A percentile compares a stretch with the other conserved stretches of the same genome.
phyloP scores from a whole-genome alignment of 306 rosid genomes.

The Betula pendula region DNA sequence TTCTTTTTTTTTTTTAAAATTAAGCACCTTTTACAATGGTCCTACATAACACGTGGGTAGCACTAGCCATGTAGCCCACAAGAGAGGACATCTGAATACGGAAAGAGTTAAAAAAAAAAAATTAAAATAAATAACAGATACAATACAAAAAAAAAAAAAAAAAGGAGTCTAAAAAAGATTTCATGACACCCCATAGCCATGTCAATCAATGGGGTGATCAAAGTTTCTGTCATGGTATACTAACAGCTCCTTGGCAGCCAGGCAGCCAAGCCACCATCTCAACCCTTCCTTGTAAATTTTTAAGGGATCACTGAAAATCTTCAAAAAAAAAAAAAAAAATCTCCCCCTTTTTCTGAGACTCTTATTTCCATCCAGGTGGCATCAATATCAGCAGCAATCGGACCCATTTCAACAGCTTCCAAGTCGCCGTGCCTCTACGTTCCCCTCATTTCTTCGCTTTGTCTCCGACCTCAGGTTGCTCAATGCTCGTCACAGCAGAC shows the following conservation, averaged over 20 bases:
- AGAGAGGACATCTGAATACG: neutral
- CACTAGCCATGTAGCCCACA: neutral
- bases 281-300: neutral
- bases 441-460: slow-evolving; percentile 36
- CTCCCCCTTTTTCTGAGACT: slow-evolving; percentile 12
- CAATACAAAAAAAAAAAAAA: neutral
- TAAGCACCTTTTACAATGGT: neutral
- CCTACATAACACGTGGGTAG: neutral
- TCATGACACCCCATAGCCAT: slow-evolving; percentile 10
- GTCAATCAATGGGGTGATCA: neutral
- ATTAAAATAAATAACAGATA: neutral
- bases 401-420: slow-evolving; percentile 6
- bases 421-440: slow-evolving; percentile 6
- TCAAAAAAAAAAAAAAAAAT: neutral
- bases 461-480: slow-evolving; percentile 33
- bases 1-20: too few relatives aligned
- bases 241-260: neutral
- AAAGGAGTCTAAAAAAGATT: neutral
- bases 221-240: neutral
- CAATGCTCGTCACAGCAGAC: slow-evolving; percentile 40
- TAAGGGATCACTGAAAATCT: slow-evolving; percentile 25
- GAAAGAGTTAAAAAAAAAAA: neutral
- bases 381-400: slow-evolving; percentile 15
- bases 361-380: slow-evolving; percentile 18
- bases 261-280: neutral